phyloP scores from a whole-genome alignment of 2,329 filamentous ascomycete genomes.

The Trichoderma cornu-damae region DNA sequence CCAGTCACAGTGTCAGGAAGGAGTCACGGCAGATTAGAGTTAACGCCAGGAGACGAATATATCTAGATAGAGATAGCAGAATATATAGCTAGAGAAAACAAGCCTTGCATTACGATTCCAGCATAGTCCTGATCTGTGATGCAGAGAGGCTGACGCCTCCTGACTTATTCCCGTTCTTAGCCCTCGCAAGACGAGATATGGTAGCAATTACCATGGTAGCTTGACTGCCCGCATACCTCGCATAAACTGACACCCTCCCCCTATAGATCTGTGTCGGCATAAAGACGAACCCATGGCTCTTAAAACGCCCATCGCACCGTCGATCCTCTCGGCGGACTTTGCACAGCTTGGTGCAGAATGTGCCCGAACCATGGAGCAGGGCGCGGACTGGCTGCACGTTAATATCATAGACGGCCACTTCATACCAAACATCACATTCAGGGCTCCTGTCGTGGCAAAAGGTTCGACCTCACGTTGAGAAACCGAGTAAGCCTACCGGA shows the following conservation, averaged over 20 bases:
- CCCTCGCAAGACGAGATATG: no score
- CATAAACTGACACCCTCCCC: neutral
- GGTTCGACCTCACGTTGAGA: slow-evolving; percentile 79
- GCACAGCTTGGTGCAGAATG: slow-evolving; percentile 82
- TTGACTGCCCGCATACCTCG: neutral
- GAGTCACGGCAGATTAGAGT: no score
- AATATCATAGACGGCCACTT: slow-evolving; percentile 99
- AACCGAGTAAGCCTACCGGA: slow-evolving; percentile 62
- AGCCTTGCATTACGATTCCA: no score
- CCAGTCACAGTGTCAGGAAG: no score
- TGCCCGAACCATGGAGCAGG: slow-evolving; percentile 74
- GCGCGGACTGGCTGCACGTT: slow-evolving; percentile 90
- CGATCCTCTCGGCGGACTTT: slow-evolving; percentile 97
- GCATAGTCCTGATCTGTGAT: no score
- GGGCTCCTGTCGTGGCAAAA: slow-evolving; percentile 91
- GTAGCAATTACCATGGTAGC: no score
- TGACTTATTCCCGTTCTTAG: no score
- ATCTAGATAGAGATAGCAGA: no score
- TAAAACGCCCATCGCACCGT: slow-evolving; percentile 90
- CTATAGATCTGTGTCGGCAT: neutral
- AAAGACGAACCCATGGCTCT: slow-evolving; percentile 64
- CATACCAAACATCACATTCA: slow-evolving; percentile 97
- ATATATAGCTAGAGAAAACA: no score
- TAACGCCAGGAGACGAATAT: no score
- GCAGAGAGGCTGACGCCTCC: no score